These are phyloP conservation scores for Trichoderma polysporum DNA, from an alignment of 2,329 filamentous ascomycete genomes.

Conservation along the genomic window DNA sequence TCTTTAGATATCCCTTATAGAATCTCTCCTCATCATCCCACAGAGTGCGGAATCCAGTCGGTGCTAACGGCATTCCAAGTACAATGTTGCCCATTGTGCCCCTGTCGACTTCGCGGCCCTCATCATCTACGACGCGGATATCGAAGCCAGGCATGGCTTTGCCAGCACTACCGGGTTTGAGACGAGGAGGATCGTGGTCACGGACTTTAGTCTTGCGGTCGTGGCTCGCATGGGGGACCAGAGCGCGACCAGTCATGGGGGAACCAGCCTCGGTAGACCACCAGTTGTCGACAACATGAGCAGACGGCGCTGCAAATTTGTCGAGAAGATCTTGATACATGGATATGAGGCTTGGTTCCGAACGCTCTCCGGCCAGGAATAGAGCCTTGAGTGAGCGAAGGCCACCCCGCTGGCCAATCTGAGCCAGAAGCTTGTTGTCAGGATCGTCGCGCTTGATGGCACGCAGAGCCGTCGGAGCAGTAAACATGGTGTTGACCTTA, in stretches of 20 bases:
- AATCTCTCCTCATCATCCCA: conserved; percentile 87
- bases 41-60: conserved; percentile 80
- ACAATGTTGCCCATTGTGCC: conserved; percentile 92
- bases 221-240: conserved; percentile 58
- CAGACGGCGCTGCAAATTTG: conserved; percentile 61
- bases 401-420: conserved; percentile 65
- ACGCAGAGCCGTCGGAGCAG: conserved; percentile 81
- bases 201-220: conserved; percentile 47
- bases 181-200: conserved; percentile 46
- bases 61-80: conserved; percentile 75
- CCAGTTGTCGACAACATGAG: conserved; percentile 60
- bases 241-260: conserved; percentile 56
- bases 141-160: conserved; percentile 93
- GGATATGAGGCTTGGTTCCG: conserved; percentile 79
- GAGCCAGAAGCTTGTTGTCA: conserved; percentile 63
- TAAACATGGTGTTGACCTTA: conserved; percentile 80
- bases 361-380: conserved; percentile 86
- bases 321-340: conserved; percentile 75
- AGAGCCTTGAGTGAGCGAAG: conserved; percentile 70
- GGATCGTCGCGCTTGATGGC: conserved; percentile 87
- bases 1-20: conserved; percentile 78
- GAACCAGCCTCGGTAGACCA: conserved; percentile 61
- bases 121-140: conserved; percentile 78
- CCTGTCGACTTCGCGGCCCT: conserved; percentile 66
- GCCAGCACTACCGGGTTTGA: conserved; percentile 84